Conservation (phyloP, 208 protist genomes). For the Zelonia costaricensis region DNA sequence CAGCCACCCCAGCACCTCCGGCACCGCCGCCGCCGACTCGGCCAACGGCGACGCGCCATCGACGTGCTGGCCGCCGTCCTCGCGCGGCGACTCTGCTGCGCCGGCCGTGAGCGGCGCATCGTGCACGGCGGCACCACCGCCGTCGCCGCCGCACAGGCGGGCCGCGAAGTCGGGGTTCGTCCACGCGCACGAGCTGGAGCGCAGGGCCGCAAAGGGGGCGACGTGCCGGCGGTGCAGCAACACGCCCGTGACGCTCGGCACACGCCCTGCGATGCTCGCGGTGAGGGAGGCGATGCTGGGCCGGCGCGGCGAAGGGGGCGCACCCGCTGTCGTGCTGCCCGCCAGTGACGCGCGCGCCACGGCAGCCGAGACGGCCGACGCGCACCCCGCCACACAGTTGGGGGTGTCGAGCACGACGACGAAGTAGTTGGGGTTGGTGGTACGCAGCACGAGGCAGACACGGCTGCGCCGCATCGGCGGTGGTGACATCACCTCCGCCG, state of each 20-base stretch:
- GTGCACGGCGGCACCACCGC: neutral
- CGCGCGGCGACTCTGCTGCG: neutral
- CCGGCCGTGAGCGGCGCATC: neutral
- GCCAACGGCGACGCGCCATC: neutral
- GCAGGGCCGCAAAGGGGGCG: slow-evolving; percentile 15
- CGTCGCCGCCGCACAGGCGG: neutral
- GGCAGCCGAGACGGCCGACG: no score
- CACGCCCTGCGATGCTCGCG: neutral
- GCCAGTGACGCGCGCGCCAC: no score
- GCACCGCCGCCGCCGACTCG: slow-evolving; percentile 25
- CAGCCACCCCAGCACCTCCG: slow-evolving; percentile 48
- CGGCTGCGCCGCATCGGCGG: slow-evolving; percentile 16
- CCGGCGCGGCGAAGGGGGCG: no score
- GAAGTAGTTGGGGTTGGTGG: slow-evolving; percentile 2
- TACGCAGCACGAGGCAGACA: slow-evolving; percentile 11
- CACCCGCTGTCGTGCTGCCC: no score
- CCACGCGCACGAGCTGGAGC: slow-evolving; percentile 29
- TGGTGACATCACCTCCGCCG: no score
- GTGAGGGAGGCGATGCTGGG: neutral
- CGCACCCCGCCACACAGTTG: slow-evolving; percentile 5
- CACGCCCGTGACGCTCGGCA: slow-evolving; percentile 13
- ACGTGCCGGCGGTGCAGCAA: slow-evolving; percentile 33
- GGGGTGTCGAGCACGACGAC: slow-evolving; percentile 26
- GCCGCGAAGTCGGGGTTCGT: slow-evolving; percentile 28
- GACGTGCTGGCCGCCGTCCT: no score